Base-by-base conservation (phyloP, 371 early-diverging fungal genomes). In the Apophysomyces ossiformis region DNA sequence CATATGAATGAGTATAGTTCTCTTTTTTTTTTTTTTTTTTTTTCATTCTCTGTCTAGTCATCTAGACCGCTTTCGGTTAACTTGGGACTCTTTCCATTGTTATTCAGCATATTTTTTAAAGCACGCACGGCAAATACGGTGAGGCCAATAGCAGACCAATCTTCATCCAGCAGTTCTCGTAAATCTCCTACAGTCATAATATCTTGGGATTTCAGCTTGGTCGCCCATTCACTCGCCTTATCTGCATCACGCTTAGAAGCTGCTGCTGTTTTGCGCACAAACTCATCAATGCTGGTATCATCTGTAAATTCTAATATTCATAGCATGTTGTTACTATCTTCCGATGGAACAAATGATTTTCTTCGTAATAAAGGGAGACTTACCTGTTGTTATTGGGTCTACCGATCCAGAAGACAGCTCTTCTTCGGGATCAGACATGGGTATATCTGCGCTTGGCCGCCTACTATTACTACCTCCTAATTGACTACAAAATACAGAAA, bases 111-210 rank as follows among this genome's bases (percentile, higher is more conserved):
- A 69, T 93, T 93, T 79, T 93, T 93, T 63, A 95, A 80, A 5
- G 94, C 92, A 56, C 96, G 86, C 32, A 85, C 73, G 4, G 95
- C 93, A 85, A 95, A 95, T 4, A 96, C 94, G 3, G 96, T 95
- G 64, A 96, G 75, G 2, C 89, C 90, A 56, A 89, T 80, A 37
- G 81, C 84, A 32, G 79, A 75, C 93, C 93, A 93, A 69, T 93
- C 93, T 60, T 89, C 89, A 60, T 92, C 92, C 44, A 87, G 87
- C 15, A 93, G 69, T 47, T 89, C 90, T 35, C 89, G 83, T 54
- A 93, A 74, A 70, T 93, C 93, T 1, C 92, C 93, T 7, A 93
- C 90, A 0, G 92, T 92, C 87, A 92, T 86, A 62, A 93, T 84
- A 68, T 93, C 93, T 71, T 93, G 92, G 41, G 81, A 71, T 63